These are phyloP conservation scores for Eucalyptus lansdowneana DNA, from an alignment of 345 rosid species.

Conservation along the genomic window DNA sequence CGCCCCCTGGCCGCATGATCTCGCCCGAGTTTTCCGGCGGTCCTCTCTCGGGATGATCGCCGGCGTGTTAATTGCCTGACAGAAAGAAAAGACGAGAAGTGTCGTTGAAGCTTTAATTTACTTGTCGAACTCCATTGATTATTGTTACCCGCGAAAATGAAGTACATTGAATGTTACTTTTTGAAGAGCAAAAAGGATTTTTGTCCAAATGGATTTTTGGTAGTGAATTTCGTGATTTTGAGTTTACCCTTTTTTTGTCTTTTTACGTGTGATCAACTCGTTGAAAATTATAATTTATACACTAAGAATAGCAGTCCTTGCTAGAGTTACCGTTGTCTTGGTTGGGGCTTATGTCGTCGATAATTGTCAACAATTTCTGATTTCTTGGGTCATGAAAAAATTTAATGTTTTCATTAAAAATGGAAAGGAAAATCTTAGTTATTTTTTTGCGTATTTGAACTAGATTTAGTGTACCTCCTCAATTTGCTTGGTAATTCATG, in stretches of 20 bases:
- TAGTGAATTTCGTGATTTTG: neutral
- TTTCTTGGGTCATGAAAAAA: neutral
- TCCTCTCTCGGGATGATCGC: neutral
- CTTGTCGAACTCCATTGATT: neutral
- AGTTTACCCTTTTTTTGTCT: neutral
- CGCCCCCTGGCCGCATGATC: neutral
- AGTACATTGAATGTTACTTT: neutral
- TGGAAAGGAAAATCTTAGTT: neutral
- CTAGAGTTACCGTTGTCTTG: too few relatives aligned
- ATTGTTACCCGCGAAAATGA: neutral
- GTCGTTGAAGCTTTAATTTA: neutral
- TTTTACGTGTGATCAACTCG: neutral
- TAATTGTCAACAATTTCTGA: fast-evolving
- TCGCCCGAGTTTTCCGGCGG: neutral
- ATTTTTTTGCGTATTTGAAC: neutral
- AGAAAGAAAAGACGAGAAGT: neutral
- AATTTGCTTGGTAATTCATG: neutral
- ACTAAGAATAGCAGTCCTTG: too few relatives aligned
- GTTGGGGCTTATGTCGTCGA: fast-evolving
- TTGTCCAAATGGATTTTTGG: neutral
- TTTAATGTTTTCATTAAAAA: neutral
- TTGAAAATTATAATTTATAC: neutral
- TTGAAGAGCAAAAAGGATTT: neutral
- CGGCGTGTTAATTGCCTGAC: neutral
- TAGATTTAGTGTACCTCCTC: neutral